phyloP scores from a whole-genome alignment of 352 stramenopile species.

The Globisporangium splendens region DNA sequence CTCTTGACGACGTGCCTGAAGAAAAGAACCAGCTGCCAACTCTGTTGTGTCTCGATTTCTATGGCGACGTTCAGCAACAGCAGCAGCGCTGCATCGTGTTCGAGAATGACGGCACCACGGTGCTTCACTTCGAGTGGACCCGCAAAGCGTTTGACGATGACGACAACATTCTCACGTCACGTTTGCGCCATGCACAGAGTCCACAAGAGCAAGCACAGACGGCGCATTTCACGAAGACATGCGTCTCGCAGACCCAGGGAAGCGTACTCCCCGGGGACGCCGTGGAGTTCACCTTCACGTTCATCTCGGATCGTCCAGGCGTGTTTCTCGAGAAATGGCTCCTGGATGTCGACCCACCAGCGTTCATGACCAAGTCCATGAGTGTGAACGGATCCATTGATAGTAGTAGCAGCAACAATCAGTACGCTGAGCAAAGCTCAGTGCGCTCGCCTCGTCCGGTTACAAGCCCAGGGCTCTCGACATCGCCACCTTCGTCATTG shows the following conservation, averaged over 20 bases:
- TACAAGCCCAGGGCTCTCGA: neutral
- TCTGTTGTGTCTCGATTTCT: constrained; percentile 43
- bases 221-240: constrained; percentile 16
- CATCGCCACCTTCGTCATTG: constrained; percentile 1
- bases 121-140: constrained; percentile 61
- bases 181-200: constrained; percentile 14
- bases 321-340: constrained; percentile 72
- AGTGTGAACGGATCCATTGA: constrained; percentile 1
- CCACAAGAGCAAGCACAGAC: constrained; percentile 13
- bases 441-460: constrained; percentile 1
- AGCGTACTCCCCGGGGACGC: constrained; percentile 51
- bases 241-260: constrained; percentile 40
- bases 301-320: constrained; percentile 38
- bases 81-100: constrained; percentile 38
- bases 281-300: constrained; percentile 59
- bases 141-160: constrained; percentile 27
- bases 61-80: constrained; percentile 28
- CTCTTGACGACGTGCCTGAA: no score
- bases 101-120: constrained; percentile 48
- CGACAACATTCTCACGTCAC: constrained; percentile 18
- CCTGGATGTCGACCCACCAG: constrained; percentile 49
- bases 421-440: neutral
- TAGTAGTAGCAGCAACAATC: neutral
- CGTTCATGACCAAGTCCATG: constrained; percentile 6
- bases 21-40: neutral